Conservation (phyloP, 768 basidiomycete species). For the Lactarius psammicola region DNA sequence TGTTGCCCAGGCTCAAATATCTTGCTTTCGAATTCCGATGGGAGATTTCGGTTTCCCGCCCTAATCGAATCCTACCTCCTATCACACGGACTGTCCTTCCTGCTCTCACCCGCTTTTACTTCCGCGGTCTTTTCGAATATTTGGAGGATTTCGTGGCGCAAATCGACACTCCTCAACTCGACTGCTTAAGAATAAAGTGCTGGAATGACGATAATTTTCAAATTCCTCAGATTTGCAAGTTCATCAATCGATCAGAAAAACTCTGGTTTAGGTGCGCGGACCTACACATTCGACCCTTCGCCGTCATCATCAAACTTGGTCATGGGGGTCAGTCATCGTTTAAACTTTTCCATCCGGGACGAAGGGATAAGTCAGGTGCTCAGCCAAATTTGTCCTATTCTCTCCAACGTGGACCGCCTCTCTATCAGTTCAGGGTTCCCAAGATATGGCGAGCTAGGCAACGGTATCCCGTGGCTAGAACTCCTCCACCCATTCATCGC, state of each 20-base stretch:
- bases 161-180: neutral
- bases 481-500: neutral
- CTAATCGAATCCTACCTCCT: neutral
- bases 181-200: neutral
- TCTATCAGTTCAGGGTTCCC: no score
- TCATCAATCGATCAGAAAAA: neutral
- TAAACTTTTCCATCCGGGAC: neutral
- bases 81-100: neutral
- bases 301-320: neutral
- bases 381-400: neutral
- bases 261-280: neutral
- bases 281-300: neutral
- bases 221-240: neutral
- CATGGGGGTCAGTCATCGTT: neutral
- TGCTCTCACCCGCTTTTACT: neutral
- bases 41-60: neutral
- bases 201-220: neutral
- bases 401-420: neutral
- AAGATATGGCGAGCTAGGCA: no score
- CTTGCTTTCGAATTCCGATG: neutral
- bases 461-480: neutral
- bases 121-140: neutral
- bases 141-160: neutral
- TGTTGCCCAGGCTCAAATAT: neutral
- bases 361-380: neutral